Evolutionary conservation across 495 filamentous ascomycete genomes (phyloP).

Genomic region (Penicillium cosmopolitanum): DNA sequence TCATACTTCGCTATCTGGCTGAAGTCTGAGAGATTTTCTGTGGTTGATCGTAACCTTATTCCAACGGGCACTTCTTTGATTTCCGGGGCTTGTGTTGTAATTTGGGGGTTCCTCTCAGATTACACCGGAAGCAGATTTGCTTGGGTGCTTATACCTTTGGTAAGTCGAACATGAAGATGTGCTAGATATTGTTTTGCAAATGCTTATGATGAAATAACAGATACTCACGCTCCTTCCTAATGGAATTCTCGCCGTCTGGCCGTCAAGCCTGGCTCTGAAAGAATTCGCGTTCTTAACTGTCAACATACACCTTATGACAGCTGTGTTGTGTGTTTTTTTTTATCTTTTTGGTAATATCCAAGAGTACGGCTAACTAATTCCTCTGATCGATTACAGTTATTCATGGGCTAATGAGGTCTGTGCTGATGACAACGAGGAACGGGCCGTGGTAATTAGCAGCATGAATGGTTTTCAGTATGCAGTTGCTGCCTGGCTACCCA

Average conservation of each 20-base stretch:
- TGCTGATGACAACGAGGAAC: conserved; percentile 27
- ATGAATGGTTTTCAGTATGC: conserved; percentile 33
- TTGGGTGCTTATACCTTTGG: conserved; percentile 20
- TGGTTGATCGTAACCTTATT: conserved; percentile 26
- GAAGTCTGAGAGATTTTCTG: conserved; percentile 25
- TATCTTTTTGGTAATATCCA: neutral
- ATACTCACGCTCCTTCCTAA: conserved; percentile 31
- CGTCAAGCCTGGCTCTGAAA: conserved; percentile 21
- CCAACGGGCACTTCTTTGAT: conserved; percentile 20
- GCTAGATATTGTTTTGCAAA: too few relatives aligned
- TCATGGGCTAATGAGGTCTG: conserved; percentile 29
- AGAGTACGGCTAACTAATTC: too few relatives aligned
- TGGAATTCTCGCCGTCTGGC: conserved; percentile 30
- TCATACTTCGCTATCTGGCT: conserved; percentile 29
- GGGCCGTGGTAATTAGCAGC: conserved; percentile 25
- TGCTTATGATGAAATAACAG: neutral
- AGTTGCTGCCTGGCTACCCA: conserved; percentile 33
- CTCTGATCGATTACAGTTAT: conserved; percentile 10
- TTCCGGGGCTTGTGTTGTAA: conserved; percentile 17
- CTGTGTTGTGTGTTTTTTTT: conserved; percentile 29
- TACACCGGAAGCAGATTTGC: conserved; percentile 24
- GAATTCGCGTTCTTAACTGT: conserved; percentile 28
- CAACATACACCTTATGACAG: conserved; percentile 35
- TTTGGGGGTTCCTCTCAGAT: conserved; percentile 28
- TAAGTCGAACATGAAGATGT: neutral